Conservation (phyloP, 78 protist species). For the Capsaspora owczarzaki region DNA sequence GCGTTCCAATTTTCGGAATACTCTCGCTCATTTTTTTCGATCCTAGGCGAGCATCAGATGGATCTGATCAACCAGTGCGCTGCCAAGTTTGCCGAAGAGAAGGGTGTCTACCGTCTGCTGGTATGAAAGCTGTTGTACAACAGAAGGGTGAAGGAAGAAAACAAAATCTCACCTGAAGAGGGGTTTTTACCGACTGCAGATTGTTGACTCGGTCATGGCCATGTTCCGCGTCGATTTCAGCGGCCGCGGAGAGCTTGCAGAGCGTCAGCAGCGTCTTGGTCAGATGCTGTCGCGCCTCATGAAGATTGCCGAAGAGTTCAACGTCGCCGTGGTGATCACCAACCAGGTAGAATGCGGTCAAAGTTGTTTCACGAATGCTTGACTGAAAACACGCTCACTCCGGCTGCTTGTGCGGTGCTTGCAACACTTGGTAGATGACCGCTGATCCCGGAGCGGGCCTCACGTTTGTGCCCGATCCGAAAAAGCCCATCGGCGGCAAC, state of each 20-base stretch:
- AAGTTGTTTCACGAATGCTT: background rate
- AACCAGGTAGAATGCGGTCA: conserved; percentile 79
- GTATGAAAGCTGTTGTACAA: background rate
- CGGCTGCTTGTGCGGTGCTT: background rate
- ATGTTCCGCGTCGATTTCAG: conserved; percentile 91
- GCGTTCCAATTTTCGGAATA: too few relatives aligned
- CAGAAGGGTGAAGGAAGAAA: background rate
- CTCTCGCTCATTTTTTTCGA: background rate
- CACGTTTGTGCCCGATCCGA: conserved; percentile 65
- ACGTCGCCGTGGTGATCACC: conserved; percentile 97
- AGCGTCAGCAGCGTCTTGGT: conserved; percentile 92
- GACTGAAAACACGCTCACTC: too few relatives aligned
- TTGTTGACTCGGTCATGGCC: conserved; percentile 96
- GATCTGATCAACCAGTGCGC: conserved; percentile 16
- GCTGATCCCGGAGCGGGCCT: conserved; percentile 74
- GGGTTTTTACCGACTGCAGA: conserved; percentile 30
- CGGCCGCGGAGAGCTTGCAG: conserved; percentile 93
- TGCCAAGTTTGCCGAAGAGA: conserved; percentile 39
- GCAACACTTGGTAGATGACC: conserved; percentile 43
- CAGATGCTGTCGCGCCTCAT: conserved; percentile 81
- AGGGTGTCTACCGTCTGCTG: conserved; percentile 22
- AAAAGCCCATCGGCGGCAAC: conserved; percentile 91
- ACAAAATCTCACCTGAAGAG: background rate
- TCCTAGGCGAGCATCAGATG: conserved; percentile 26
- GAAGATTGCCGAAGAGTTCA: conserved; percentile 91